phyloP scores from a whole-genome alignment of 257 asterid genomes.

The Capsicum chinense region DNA sequence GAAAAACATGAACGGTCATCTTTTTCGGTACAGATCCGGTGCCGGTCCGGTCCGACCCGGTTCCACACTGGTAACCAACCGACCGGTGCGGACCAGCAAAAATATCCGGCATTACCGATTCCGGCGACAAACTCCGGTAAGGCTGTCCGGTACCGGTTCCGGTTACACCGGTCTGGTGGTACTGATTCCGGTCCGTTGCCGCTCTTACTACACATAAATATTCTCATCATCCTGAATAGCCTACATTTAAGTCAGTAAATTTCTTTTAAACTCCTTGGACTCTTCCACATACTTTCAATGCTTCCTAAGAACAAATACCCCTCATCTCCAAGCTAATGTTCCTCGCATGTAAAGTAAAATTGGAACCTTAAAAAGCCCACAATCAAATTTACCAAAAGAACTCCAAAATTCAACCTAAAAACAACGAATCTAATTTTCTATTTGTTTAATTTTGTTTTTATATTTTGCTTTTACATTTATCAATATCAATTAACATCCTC shows the following conservation, averaged over 20 bases:
- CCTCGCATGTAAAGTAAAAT: background rate
- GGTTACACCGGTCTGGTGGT: too few relatives aligned
- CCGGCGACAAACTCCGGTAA: too few relatives aligned
- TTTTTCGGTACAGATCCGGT: too few relatives aligned
- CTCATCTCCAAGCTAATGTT: background rate
- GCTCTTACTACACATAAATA: background rate
- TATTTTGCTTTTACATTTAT: background rate
- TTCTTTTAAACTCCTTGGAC: background rate
- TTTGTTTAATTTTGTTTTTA: background rate
- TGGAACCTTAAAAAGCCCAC: background rate
- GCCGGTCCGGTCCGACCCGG: too few relatives aligned
- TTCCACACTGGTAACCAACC: too few relatives aligned
- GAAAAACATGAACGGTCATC: too few relatives aligned
- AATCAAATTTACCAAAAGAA: conserved; percentile 6
- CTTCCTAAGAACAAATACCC: background rate
- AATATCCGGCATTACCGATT: too few relatives aligned
- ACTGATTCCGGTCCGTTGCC: too few relatives aligned
- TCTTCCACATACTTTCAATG: background rate
- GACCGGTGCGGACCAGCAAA: too few relatives aligned
- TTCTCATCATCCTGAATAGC: background rate
- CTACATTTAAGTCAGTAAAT: background rate
- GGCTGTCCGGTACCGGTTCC: too few relatives aligned
- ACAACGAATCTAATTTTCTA: background rate
- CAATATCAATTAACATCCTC: background rate
- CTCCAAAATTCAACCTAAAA: background rate